These are phyloP conservation scores for Sedum album DNA, from an alignment of 164 flowering plant species.

Conservation along the genomic window DNA sequence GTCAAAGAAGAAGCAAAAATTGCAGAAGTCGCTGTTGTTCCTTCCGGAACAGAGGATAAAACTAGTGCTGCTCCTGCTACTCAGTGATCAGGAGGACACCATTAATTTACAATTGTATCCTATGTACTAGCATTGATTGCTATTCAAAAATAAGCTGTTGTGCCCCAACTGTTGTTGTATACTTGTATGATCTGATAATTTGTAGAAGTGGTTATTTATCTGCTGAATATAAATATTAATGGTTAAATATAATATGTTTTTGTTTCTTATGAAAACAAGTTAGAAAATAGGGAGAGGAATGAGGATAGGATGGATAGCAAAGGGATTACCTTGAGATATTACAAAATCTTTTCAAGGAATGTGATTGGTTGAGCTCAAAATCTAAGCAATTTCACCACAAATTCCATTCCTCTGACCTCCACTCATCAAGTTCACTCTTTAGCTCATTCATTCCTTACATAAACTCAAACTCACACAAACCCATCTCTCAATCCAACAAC, in stretches of 20 bases:
- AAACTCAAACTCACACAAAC: neutral
- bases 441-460: neutral
- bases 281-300: too few species aligned
- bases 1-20: constrained; percentile 5
- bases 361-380: constrained; percentile 7
- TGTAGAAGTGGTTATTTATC: too few species aligned
- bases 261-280: too few species aligned
- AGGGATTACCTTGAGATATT: too few species aligned
- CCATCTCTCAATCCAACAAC: constrained; percentile 2
- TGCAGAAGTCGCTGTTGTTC: neutral
- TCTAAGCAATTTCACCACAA: constrained; percentile 4
- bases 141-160: neutral
- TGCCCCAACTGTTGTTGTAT: neutral
- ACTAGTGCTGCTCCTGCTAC: constrained; percentile 16
- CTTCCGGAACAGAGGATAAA: constrained; percentile 11
- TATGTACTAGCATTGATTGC: neutral
- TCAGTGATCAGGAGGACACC: constrained; percentile 2
- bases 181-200: too few species aligned
- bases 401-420: neutral
- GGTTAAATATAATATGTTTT: too few species aligned
- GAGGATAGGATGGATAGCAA: constrained; percentile 5
- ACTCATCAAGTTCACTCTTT: neutral
- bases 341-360: constrained; percentile 9
- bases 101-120: neutral
- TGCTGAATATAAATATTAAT: too few species aligned